Conservation (phyloP, 2,329 filamentous ascomycete species). For the Colletotrichum horii region DNA sequence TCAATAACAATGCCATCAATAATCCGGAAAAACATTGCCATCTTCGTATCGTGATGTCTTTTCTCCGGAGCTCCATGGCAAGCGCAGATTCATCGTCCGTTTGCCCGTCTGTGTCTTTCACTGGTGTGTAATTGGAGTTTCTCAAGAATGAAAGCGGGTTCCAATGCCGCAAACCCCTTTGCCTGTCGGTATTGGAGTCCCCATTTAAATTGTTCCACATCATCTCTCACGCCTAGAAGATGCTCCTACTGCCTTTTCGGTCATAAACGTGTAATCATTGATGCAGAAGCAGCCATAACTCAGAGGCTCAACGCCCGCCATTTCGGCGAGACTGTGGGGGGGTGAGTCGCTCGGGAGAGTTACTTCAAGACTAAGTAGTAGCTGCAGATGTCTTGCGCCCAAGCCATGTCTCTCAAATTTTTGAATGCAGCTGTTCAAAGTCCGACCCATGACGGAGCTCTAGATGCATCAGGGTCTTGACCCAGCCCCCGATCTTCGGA, state of each 20-base stretch:
- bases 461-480: neutral
- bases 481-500: neutral
- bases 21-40: neutral
- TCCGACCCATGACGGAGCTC: neutral
- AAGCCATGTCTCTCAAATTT: neutral
- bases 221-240: neutral
- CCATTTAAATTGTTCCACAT: neutral
- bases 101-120: neutral
- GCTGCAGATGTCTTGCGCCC: neutral
- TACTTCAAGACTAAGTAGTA: neutral
- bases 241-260: neutral
- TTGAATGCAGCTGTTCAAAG: neutral
- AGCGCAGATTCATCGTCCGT: neutral
- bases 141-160: neutral
- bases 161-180: neutral
- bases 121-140: neutral
- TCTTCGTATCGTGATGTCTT: neutral
- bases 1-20: neutral
- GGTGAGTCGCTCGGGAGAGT: neutral
- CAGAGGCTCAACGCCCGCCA: neutral
- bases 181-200: neutral
- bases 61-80: neutral
- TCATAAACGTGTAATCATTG: neutral
- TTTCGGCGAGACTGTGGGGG: neutral
- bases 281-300: neutral